phyloP scores from a whole-genome alignment of 2,329 filamentous ascomycete genomes.

The Fusarium sp. region DNA sequence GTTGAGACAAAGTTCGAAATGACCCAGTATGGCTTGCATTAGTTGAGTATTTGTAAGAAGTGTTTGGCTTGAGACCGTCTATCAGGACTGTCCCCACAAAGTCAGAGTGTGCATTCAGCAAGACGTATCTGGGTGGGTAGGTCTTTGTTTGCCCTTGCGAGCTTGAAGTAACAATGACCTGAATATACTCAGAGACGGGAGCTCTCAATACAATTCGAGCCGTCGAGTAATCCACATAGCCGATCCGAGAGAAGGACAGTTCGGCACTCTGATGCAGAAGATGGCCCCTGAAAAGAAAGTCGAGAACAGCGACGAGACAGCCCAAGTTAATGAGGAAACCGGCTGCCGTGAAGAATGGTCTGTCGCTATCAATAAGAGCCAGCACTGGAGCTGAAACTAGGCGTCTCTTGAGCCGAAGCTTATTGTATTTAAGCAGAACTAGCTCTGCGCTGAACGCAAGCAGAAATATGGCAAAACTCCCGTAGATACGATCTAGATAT shows the following conservation, averaged over 20 bases:
- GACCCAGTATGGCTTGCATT: neutral
- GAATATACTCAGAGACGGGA: neutral
- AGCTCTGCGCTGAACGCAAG: neutral
- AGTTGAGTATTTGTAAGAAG: neutral
- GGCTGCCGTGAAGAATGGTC: fast-evolving
- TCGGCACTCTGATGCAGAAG: neutral
- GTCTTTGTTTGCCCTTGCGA: fast-evolving
- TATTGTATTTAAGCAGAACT: neutral
- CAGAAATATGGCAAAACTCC: neutral
- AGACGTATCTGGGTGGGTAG: fast-evolving
- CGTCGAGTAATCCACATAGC: neutral
- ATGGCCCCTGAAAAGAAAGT: neutral
- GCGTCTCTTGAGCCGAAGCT: neutral
- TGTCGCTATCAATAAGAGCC: neutral
- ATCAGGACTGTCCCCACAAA: neutral
- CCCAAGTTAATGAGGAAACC: neutral
- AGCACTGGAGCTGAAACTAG: neutral
- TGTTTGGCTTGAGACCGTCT: neutral
- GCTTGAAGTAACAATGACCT: neutral
- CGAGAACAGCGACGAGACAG: neutral
- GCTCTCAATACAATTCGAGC: neutral
- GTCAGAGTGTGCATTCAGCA: neutral
- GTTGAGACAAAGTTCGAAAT: neutral
- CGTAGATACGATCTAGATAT: neutral
- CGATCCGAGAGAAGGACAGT: neutral